phyloP scores from a whole-genome alignment of 202 grass and related monocot species.

The Setaria italica region DNA sequence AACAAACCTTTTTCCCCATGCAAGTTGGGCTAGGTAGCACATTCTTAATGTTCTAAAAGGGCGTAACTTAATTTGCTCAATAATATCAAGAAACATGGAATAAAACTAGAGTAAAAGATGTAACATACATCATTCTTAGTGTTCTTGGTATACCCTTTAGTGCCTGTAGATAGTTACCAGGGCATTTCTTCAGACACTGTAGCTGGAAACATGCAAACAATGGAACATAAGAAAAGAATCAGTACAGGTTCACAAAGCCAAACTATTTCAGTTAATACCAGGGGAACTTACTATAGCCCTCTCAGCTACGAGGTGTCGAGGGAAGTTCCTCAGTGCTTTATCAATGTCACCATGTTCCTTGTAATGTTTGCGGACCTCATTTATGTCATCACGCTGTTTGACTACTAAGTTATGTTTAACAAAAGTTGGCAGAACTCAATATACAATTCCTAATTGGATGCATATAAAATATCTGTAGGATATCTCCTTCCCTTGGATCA shows the following conservation, averaged over 20 bases:
- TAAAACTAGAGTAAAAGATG: slow-evolving; percentile 22
- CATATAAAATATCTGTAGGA: slow-evolving; percentile 68
- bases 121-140: slow-evolving; percentile 93
- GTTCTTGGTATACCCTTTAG: slow-evolving; percentile 98
- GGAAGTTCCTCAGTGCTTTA: slow-evolving; percentile 81
- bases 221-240: slow-evolving; percentile 26
- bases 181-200: slow-evolving; percentile 92
- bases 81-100: slow-evolving; percentile 11
- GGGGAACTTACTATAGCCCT: slow-evolving; percentile 81
- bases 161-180: slow-evolving; percentile 95
- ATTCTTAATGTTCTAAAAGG: slow-evolving; percentile 16
- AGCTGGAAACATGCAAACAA: slow-evolving; percentile 71
- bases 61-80: slow-evolving; percentile 6
- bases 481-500: slow-evolving; percentile 99
- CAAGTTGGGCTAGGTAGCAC: background rate
- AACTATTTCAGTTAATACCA: slow-evolving; percentile 28
- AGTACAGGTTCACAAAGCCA: slow-evolving; percentile 16
- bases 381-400: slow-evolving; percentile 80
- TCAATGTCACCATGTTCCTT: slow-evolving; percentile 88
- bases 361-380: slow-evolving; percentile 79
- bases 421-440: slow-evolving; percentile 43
- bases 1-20: background rate
- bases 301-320: slow-evolving; percentile 86
- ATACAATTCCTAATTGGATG: slow-evolving; percentile 47
- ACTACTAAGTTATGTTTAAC: slow-evolving; percentile 74